Evolutionary conservation across 176 grass and related monocot species (phyloP), one percentile per base, ranked within the genome.

Genomic region (Canna indica): DNA sequence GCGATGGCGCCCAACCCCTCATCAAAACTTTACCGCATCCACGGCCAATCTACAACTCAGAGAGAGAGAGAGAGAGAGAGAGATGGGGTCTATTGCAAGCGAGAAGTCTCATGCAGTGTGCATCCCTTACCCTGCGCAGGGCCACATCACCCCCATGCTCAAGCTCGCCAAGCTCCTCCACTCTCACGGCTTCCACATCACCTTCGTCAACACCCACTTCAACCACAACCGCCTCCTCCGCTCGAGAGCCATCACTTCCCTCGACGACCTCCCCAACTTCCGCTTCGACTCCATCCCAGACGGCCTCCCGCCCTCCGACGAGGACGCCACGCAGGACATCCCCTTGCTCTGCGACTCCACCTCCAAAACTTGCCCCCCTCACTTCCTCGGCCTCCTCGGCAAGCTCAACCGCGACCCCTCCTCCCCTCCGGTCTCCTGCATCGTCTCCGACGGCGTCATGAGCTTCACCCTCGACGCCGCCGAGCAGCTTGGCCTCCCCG

Each of bases 181-280:
- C 46, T 52, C 68, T 46, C 26, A 71, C 1, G 75, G 73, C 64
- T 71, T 85, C 77, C 80, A 85, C 70, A 67, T 88, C 61, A 92
- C 85, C 31, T 88, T 88, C 82, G 81, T 88, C 71, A 66, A 92
- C 77, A 88, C 79, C 13, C 82, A 88, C 65, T 78, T 68, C 74
- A 92, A 92, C 82, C 90, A 88, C 74, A 76, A 53, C 30, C 90
- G 90, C 31, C 76, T 84, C 56, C 44, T 71, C 29, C 11, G 31
- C 15, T 54, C 68, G 3, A 28, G 17, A 17, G 68, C 44, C 68
- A 15, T 46, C 68, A 13, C 68, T 5, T 44, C 46, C 46, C 68
- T 53, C 68, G 29, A 54, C 46, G 68, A 10, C 13, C 44, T 36
- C 18, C n/a, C 68, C 15, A 46, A 30, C 17, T 71, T 71, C 68